Evolutionary conservation across 2,329 filamentous ascomycete species (phyloP).

Genomic region (Colletotrichum echinochloae): DNA sequence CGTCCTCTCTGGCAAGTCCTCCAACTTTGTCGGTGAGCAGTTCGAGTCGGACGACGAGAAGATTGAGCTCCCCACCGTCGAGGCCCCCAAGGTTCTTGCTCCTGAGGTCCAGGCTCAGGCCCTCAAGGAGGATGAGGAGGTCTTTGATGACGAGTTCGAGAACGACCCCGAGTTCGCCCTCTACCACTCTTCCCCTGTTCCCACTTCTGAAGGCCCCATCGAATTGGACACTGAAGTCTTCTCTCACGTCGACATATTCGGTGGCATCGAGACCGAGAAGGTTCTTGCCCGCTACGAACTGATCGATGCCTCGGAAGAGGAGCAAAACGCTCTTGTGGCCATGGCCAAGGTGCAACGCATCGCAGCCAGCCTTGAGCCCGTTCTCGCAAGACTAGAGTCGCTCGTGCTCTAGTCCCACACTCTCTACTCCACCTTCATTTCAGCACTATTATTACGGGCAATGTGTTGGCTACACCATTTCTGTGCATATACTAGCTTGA

Average conservation of each 20-base stretch:
- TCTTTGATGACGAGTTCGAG: conserved; percentile 69
- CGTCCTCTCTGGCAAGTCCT: conserved; percentile 78
- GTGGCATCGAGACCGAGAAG: conserved; percentile 73
- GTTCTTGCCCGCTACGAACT: conserved; percentile 71
- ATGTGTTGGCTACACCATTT: conserved; percentile 23
- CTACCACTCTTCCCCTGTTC: conserved; percentile 60
- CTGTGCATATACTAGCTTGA: conserved; percentile 41
- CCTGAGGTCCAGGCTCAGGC: conserved; percentile 47
- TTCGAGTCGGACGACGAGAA: conserved; percentile 64
- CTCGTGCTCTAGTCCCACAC: conserved; percentile 21
- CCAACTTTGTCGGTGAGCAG: conserved; percentile 63
- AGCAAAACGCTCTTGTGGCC: conserved; percentile 56
- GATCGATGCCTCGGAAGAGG: conserved; percentile 67
- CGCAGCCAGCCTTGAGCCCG: conserved; percentile 53
- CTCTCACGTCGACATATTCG: conserved; percentile 58
- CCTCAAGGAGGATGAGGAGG: conserved; percentile 42
- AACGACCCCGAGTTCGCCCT: conserved; percentile 72
- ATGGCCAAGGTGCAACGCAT: conserved; percentile 65
- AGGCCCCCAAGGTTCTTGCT: conserved; percentile 56
- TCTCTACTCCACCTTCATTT: conserved; percentile 18
- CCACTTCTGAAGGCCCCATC: conserved; percentile 45
- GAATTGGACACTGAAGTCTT: conserved; percentile 59
- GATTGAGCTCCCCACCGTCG: conserved; percentile 66
- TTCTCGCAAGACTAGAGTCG: conserved; percentile 52
- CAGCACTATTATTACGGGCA: conserved; percentile 15